Evolutionary conservation across 495 filamentous ascomycete species (phyloP).

Genomic region (Geopyxis carbonaria): DNA sequence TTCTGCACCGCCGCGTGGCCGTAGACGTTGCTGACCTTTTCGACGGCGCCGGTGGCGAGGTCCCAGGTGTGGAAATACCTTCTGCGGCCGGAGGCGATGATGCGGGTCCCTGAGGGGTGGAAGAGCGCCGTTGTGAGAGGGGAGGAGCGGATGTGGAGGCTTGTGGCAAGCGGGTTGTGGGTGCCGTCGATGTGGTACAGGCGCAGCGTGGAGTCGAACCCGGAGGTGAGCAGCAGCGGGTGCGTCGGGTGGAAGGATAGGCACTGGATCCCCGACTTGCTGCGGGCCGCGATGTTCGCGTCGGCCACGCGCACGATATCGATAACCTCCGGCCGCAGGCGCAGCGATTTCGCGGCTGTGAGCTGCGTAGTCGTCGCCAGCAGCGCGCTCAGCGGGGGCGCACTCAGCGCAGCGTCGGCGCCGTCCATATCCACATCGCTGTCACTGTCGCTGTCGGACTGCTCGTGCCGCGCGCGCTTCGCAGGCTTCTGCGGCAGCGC

Average conservation of each 20-base stretch:
- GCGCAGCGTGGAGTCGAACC: constrained; percentile 64
- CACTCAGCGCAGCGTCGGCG: constrained; percentile 43
- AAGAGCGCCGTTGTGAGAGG: constrained; percentile 65
- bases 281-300: constrained; percentile 31
- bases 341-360: constrained; percentile 20
- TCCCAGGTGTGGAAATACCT: constrained; percentile 94
- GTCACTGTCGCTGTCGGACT: constrained; percentile 34
- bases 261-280: constrained; percentile 53
- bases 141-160: constrained; percentile 66
- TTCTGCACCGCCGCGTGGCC: constrained; percentile 60
- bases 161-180: constrained; percentile 73
- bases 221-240: constrained; percentile 77
- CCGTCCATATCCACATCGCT: constrained; percentile 42
- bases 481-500: constrained; percentile 32
- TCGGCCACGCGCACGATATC: constrained; percentile 64
- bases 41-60: constrained; percentile 56
- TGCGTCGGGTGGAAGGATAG: constrained; percentile 77
- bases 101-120: constrained; percentile 41
- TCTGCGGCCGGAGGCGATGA: constrained; percentile 72
- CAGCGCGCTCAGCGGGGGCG: constrained; percentile 61
- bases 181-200: constrained; percentile 73
- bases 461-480: constrained; percentile 38
- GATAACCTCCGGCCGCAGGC: constrained; percentile 68
- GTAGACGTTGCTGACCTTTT: constrained; percentile 60
- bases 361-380: constrained; percentile 45